Evolutionary conservation across 345 rosid species (phyloP).

Genomic region (Melaleuca alternifolia): DNA sequence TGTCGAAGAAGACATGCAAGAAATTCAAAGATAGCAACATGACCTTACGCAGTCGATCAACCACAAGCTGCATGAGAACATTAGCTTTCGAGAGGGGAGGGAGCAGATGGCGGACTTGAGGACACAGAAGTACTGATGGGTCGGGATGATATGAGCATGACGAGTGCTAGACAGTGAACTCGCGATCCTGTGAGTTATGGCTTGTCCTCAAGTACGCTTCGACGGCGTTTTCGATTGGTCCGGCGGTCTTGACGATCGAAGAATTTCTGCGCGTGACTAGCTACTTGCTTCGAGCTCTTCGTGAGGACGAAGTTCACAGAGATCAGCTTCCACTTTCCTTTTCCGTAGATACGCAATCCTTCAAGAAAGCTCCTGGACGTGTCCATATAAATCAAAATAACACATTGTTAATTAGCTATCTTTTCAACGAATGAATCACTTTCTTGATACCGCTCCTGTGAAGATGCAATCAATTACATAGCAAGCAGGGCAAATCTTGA

Average conservation of each 20-base stretch:
- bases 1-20: neutral
- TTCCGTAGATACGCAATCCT: neutral
- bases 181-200: neutral
- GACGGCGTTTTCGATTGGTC: neutral
- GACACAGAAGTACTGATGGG: neutral
- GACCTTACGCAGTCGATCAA: neutral
- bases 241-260: neutral
- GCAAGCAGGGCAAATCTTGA: neutral
- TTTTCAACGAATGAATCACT: neutral
- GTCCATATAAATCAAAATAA: neutral
- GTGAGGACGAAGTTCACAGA: neutral
- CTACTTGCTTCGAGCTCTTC: constrained; percentile 1
- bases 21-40: neutral
- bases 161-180: neutral
- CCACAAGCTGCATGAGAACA: neutral
- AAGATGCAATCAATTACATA: neutral
- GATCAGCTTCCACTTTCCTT: constrained; percentile 6
- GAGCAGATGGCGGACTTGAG: neutral
- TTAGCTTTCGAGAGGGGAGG: neutral
- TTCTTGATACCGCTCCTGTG: neutral
- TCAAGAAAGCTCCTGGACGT: neutral
- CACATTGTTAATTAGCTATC: neutral
- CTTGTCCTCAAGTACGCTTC: neutral
- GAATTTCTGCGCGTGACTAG: constrained; percentile 3
- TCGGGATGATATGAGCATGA: neutral